phyloP scores from a whole-genome alignment of 2,329 filamentous ascomycete species.

The Arthrobotrys pseudoclavata region DNA sequence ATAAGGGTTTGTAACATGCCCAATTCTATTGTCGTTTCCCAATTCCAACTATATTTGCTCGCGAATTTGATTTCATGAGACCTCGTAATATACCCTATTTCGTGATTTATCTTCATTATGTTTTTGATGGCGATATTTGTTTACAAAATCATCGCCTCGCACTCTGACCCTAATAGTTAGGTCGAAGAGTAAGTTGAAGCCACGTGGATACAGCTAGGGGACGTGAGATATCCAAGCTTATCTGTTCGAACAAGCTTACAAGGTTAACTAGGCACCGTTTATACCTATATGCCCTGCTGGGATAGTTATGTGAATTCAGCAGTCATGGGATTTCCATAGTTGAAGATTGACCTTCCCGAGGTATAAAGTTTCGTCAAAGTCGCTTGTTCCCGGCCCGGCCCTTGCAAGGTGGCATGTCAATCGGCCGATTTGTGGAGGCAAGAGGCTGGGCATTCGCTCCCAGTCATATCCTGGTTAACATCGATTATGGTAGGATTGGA shows the following conservation, averaged over 20 bases:
- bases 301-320: conserved; percentile 2
- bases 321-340: conserved; percentile 19
- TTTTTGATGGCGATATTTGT: background rate
- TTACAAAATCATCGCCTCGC: background rate
- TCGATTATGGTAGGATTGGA: too few species aligned
- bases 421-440: background rate
- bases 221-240: background rate
- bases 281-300: background rate
- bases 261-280: conserved; percentile 10
- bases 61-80: background rate
- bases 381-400: conserved; percentile 30
- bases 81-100: background rate
- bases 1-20: too few species aligned
- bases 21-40: too few species aligned
- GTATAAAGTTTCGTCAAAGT: conserved; percentile 11
- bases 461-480: background rate
- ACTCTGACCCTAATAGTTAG: background rate
- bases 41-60: too few species aligned
- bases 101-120: background rate
- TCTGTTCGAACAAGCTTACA: background rate
- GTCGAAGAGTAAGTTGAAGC: background rate
- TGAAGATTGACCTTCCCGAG: conserved; percentile 22
- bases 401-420: background rate
- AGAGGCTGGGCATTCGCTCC: background rate
- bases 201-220: background rate